Evolutionary conservation across 1,284 basidiomycete genomes (phyloP).

Genomic region (Ganoderma lucidum): DNA sequence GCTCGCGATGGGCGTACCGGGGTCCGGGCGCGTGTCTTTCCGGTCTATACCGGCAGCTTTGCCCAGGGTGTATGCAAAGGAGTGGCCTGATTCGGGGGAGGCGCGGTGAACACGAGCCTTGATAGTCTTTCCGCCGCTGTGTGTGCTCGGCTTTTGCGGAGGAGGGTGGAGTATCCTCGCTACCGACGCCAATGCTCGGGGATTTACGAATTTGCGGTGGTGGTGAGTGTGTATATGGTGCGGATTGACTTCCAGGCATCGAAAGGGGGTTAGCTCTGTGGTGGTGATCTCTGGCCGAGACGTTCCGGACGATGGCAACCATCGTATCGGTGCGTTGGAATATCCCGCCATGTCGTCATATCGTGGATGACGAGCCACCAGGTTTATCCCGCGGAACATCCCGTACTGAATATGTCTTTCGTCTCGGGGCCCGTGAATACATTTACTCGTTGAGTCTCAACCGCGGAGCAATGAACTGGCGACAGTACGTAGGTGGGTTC

Average conservation of each 20-base stretch:
- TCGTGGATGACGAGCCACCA: not conserved
- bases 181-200: constrained; percentile 3
- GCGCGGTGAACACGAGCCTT: constrained; percentile 43
- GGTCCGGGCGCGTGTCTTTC: constrained; percentile 75
- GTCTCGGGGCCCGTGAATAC: not conserved
- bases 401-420: not conserved
- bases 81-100: constrained; percentile 64
- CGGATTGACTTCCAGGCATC: not conserved
- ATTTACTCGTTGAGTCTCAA: not conserved
- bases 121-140: constrained; percentile 67
- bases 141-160: constrained; percentile 53
- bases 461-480: not conserved
- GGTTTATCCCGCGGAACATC: not conserved
- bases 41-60: constrained; percentile 83
- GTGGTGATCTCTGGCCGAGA: not conserved
- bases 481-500: not conserved
- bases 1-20: not conserved
- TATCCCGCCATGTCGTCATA: not conserved
- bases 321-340: not conserved
- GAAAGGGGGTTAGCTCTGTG: not conserved
- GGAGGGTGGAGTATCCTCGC: constrained; percentile 3
- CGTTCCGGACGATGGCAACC: not conserved
- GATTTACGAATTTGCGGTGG: constrained; percentile 46
- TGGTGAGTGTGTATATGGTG: constrained; percentile 56
- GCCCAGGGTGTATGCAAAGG: constrained; percentile 52